phyloP scores from a whole-genome alignment of 1,139 yeast genomes.

The Williopsis jadinii region DNA sequence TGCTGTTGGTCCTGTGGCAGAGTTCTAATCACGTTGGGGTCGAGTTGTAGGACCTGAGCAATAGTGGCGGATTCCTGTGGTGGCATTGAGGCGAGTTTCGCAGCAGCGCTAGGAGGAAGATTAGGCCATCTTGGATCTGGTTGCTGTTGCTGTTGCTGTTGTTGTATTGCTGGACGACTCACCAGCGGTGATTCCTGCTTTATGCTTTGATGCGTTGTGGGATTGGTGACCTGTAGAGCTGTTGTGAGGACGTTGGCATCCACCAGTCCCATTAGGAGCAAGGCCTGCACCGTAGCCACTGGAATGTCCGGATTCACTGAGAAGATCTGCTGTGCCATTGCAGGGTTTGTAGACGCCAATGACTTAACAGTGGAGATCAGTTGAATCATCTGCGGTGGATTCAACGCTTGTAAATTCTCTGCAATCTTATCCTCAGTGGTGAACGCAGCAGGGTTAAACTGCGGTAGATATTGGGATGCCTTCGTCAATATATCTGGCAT shows the following conservation, averaged over 20 bases:
- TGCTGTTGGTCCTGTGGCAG: conserved; percentile 55
- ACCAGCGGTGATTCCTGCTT: neutral
- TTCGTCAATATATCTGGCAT: conserved; percentile 40
- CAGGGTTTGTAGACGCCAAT: conserved; percentile 40
- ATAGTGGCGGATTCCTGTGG: conserved; percentile 58
- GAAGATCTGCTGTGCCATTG: conserved; percentile 45
- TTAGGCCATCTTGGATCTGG: conserved; percentile 38
- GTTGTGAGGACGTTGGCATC: conserved; percentile 55
- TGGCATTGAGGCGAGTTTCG: conserved; percentile 40
- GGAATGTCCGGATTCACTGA: conserved; percentile 54
- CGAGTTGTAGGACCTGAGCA: conserved; percentile 54
- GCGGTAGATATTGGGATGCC: conserved; percentile 48
- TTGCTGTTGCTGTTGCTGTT: conserved; percentile 11
- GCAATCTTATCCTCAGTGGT: conserved; percentile 35
- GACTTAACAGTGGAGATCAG: conserved; percentile 57
- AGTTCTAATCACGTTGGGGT: conserved; percentile 46
- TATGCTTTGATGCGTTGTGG: conserved; percentile 4
- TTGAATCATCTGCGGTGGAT: conserved; percentile 65
- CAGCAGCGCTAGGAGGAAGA: conserved; percentile 41
- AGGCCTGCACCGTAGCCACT: conserved; percentile 62
- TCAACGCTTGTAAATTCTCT: conserved; percentile 47
- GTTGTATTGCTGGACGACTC: conserved; percentile 4
- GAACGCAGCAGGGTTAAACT: conserved; percentile 37
- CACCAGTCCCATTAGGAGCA: conserved; percentile 69
- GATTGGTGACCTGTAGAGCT: conserved; percentile 25